Base-by-base conservation (phyloP, 2,329 filamentous ascomycete genomes). In the Colletotrichum cereale region DNA sequence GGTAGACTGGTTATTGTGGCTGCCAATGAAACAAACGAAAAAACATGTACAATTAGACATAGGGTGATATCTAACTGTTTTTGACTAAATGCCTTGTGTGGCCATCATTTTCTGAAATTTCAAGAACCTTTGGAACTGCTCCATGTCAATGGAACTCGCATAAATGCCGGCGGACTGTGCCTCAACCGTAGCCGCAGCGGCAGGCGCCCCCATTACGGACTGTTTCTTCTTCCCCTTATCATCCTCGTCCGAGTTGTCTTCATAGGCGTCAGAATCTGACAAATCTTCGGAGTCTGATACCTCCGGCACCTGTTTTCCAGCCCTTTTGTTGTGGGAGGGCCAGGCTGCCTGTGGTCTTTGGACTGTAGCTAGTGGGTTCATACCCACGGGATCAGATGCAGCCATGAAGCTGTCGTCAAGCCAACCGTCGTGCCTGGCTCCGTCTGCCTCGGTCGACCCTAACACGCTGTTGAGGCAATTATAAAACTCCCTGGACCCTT, bases 41-140 rank as follows among this genome's bases (percentile, higher is more conserved):
- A n/a, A n/a, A n/a, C n/a, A n/a, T n/a, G n/a, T n/a, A 6, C 21
- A 21, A 8, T 47, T 21, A 4, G 18, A 21, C 18, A 0, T 6
- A 26, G 2, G 5, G 11, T 18, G 21, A 29, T 29, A 3, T 36
- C 29, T 14, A 24, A 8, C 18, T 7, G 21, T 2, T 34, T 29
- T 14, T 3, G 31, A 5, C 52, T 55, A 36, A 6, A 18, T 5
- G 14, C 52, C 1, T 10, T 56, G 31, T 31, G 36, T 44, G 5
- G 57, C 24, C 40, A 61, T 61, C 57, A 61, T 61, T 5, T 48
- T 11, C 16, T 48, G 40, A n/a, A 61, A 48, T 21, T 48, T 36
- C 40, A 61, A 40, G 16, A 61, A 61, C 21, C 26, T 16, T 24
- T 61, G 57, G 29, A 29, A 61, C 40, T 61, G 57, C 26, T 47